These are phyloP conservation scores for Vigna reflexopilosa DNA, from an alignment of 306 rosid genomes.

Conservation along the genomic window DNA sequence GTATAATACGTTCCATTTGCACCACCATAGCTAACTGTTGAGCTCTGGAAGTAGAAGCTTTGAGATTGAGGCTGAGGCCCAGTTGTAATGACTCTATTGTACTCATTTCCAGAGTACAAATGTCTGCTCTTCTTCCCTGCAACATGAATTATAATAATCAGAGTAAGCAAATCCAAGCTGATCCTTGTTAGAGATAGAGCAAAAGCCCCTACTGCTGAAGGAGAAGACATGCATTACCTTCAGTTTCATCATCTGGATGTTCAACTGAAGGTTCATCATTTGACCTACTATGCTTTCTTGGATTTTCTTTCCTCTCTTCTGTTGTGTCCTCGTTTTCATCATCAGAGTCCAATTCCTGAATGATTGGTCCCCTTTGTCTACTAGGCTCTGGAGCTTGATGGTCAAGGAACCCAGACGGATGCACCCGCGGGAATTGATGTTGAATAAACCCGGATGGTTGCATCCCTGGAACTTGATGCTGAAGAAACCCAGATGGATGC, in stretches of 20 bases:
- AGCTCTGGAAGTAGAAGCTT: slow-evolving; percentile 82
- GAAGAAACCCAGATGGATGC: not conserved
- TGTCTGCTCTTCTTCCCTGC: slow-evolving; percentile 65
- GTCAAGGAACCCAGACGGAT: slow-evolving; percentile 34
- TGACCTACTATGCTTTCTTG: slow-evolving; percentile 66
- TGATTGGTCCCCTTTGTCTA: slow-evolving; percentile 67
- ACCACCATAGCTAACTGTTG: slow-evolving; percentile 74
- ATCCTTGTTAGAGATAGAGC: not conserved
- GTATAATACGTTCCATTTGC: slow-evolving; percentile 72
- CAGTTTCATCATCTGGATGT: slow-evolving; percentile 69
- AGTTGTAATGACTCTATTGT: slow-evolving; percentile 28
- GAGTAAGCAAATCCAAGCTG: slow-evolving; percentile 26
- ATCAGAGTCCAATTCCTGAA: slow-evolving; percentile 85
- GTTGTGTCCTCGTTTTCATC: slow-evolving; percentile 61
- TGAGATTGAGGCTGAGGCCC: slow-evolving; percentile 65
- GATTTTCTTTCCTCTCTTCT: slow-evolving; percentile 58
- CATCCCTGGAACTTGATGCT: slow-evolving; percentile 38
- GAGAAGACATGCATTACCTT: slow-evolving; percentile 53
- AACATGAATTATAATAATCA: slow-evolving; percentile 14
- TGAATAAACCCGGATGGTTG: slow-evolving; percentile 63
- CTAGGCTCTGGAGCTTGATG: slow-evolving; percentile 62
- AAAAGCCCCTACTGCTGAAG: slow-evolving; percentile 9
- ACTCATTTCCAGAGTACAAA: slow-evolving; percentile 49
- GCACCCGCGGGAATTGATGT: slow-evolving; percentile 47
- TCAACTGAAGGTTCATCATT: slow-evolving; percentile 53